Conservation (phyloP, 192 early-diverging fungal species). For the Rhizoclosmatium sp. region DNA sequence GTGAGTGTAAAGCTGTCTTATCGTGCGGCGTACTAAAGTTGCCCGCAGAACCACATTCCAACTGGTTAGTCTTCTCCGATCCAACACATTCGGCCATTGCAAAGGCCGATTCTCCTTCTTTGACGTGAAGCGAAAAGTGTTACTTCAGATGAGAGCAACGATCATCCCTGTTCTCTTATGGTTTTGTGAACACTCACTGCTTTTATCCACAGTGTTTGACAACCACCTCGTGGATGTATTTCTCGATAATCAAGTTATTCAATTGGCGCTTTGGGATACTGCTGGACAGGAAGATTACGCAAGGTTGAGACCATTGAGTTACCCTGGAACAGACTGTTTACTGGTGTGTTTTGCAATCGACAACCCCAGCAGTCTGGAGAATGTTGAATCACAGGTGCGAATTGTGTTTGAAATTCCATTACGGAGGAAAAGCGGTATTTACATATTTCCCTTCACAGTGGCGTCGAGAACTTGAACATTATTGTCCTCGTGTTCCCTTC, state of each 20-base stretch:
- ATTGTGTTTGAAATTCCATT: too few relatives aligned
- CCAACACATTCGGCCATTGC: background rate
- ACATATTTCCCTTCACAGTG: constrained; percentile 29
- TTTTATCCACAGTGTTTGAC: constrained; percentile 79
- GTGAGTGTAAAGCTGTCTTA: constrained; percentile 55
- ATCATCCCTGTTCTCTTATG: background rate
- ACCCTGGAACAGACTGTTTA: constrained; percentile 78
- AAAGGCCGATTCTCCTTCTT: background rate
- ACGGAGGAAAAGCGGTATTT: background rate
- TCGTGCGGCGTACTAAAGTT: constrained; percentile 8
- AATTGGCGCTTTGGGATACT: constrained; percentile 94
- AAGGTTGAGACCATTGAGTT: constrained; percentile 89
- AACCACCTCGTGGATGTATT: constrained; percentile 51
- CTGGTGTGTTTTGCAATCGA: constrained; percentile 83
- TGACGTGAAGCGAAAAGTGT: background rate
- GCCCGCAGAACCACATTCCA: constrained; percentile 25
- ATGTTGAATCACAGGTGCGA: constrained; percentile 29
- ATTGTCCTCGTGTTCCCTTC: constrained; percentile 44
- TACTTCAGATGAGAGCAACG: background rate
- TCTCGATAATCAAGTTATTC: constrained; percentile 41
- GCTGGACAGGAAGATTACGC: constrained; percentile 98
- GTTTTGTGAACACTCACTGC: constrained; percentile 33
- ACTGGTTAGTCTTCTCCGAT: background rate
- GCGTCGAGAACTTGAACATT: constrained; percentile 45
- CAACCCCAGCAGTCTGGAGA: constrained; percentile 20